phyloP scores from a whole-genome alignment of 345 rosid genomes.

The Corchorus olitorius region DNA sequence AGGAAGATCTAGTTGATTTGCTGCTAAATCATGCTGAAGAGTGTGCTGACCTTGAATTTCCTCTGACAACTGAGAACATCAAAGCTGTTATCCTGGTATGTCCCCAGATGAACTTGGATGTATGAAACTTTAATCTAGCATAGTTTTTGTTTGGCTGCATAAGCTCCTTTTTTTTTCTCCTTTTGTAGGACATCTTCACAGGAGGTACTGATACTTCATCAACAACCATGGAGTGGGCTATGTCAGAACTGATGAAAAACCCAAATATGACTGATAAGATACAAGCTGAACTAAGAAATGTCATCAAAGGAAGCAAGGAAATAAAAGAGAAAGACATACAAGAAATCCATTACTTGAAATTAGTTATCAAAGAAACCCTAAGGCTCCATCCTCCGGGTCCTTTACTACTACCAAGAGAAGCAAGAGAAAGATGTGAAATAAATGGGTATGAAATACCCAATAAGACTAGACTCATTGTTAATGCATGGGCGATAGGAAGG shows the following conservation, averaged over 20 bases:
- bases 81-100: constrained; percentile 24
- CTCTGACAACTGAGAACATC: constrained; percentile 10
- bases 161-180: background rate
- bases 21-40: constrained; percentile 22
- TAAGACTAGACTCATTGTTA: constrained; percentile 26
- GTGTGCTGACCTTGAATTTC: constrained; percentile 10
- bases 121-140: too few relatives aligned
- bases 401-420: constrained; percentile 26
- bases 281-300: constrained; percentile 19
- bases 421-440: constrained; percentile 27
- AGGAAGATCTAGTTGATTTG: constrained; percentile 25
- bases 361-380: constrained; percentile 28
- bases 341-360: constrained; percentile 17
- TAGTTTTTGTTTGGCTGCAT: too few relatives aligned
- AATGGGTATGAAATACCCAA: constrained; percentile 27
- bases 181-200: constrained; percentile 24
- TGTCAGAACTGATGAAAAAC: constrained; percentile 24
- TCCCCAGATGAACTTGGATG: background rate
- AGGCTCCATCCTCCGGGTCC: constrained; percentile 28
- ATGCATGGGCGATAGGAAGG: constrained; percentile 34
- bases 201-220: constrained; percentile 33
- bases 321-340: constrained; percentile 25
- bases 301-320: constrained; percentile 15
- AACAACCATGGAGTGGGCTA: constrained; percentile 29
- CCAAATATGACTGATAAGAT: constrained; percentile 19